Percentiles rank a stretch among this genome's conserved stretches.
phyloP scores from a whole-genome alignment of 306 rosid genomes.

The Prunus davidiana region DNA sequence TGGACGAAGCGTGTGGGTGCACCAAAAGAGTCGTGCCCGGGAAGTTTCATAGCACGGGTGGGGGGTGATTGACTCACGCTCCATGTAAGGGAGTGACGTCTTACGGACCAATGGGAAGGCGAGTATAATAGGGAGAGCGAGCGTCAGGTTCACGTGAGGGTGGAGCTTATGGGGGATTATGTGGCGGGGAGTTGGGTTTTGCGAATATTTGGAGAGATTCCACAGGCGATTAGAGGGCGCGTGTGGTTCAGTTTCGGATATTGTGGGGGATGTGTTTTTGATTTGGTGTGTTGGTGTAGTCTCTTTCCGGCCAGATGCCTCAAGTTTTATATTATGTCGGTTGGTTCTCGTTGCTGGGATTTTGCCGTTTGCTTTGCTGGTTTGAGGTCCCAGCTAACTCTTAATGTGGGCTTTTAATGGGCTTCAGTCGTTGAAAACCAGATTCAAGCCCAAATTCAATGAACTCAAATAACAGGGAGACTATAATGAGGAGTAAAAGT shows the following conservation, averaged over 20 bases:
- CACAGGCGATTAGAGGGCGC: constrained; percentile 22
- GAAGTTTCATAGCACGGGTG: constrained; percentile 41
- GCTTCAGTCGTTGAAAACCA: too few species aligned
- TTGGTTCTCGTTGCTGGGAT: constrained; percentile 7
- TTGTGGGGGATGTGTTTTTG: background rate
- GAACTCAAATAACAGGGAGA: too few species aligned
- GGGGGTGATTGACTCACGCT: constrained; percentile 35
- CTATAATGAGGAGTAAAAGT: too few species aligned
- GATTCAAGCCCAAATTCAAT: too few species aligned
- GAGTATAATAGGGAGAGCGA: background rate
- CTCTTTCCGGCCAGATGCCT: constrained; percentile 28
- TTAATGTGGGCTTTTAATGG: too few species aligned
- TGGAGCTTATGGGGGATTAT: background rate
- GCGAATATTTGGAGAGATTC: constrained; percentile 34
- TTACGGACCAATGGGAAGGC: constrained; percentile 19
- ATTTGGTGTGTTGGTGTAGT: background rate
- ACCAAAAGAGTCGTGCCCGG: constrained; percentile 49
- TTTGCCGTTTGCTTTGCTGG: background rate
- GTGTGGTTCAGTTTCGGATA: background rate
- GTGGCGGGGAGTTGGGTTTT: constrained; percentile 35
- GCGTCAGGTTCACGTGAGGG: background rate
- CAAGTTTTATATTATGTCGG: background rate
- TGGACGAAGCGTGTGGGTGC: constrained; percentile 49
- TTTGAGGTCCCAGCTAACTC: background rate
- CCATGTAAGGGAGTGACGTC: rapidly evolving